Evolutionary conservation across 352 stramenopile species (phyloP), one percentile per base, ranked within the genome.

Genomic region (Globisporangium camurandrum): DNA sequence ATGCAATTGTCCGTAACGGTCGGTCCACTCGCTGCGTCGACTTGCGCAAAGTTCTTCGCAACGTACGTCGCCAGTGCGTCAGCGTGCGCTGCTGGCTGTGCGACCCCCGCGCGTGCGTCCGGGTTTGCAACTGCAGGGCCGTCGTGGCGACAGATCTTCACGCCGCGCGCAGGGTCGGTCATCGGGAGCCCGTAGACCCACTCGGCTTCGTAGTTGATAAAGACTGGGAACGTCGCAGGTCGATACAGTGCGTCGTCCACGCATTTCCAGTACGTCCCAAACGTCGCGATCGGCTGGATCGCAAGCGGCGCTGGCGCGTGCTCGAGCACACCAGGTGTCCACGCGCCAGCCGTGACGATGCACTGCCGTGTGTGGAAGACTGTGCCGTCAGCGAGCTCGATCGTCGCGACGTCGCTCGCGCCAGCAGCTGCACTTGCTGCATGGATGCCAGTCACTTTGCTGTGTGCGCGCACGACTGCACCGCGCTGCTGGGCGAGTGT

Each of bases 101-200:
- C 38, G 8, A 78, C 62, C 0, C 67, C 57, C 11, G 71, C 61
- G 36, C 70, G 69, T 4, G 46, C 52, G 24, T 81, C 62, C 8
- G 73, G 65, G 44, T 88, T n/a, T n/a, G n/a, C 64, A 6, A 86
- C 60, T 2, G 54, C 39, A 1, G 68, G 66, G 23, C 64, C 70
- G 27, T 76, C 56, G 46, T 95, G 84, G 19, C 71, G 56, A 19
- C 75, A 88, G 59, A 92, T 75, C 54, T 95, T 95, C 23, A 90
- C 67, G 20, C 76, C 83, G 46, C 78, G 59, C 2, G 54, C 27
- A 8, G 49, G 33, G 27, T 75, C 50, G 34, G 74, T 61, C 61
- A 82, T 71, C 0, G 69, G 67, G 24, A 88, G 54, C 12, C 71
- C 76, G 31, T 88, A 88, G 5, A 84, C 37, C 33, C 66, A 66